phyloP scores from a whole-genome alignment of 495 filamentous ascomycete species.

The Tuber borchii region DNA sequence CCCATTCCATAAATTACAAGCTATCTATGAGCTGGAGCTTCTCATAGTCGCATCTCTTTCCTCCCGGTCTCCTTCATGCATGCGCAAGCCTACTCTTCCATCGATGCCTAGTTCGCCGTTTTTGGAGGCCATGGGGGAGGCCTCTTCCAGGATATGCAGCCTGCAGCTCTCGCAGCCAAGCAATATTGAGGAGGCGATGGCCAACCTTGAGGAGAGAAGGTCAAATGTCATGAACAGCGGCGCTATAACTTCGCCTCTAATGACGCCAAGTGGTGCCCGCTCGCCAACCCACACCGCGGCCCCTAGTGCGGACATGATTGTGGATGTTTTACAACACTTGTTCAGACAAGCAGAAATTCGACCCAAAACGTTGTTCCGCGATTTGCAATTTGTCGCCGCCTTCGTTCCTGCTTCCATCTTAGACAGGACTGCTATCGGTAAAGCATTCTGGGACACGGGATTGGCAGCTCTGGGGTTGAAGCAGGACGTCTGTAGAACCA shows the following conservation, averaged over 20 bases:
- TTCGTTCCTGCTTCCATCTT: constrained; percentile 77
- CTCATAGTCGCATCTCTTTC: constrained; percentile 71
- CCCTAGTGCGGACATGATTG: constrained; percentile 63
- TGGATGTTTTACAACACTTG: constrained; percentile 69
- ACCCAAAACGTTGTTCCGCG: constrained; percentile 86
- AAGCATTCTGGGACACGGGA: constrained; percentile 90
- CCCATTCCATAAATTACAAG: constrained; percentile 76
- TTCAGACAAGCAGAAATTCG: constrained; percentile 71
- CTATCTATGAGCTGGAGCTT: constrained; percentile 73
- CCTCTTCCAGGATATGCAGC: constrained; percentile 34
- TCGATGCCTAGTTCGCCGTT: constrained; percentile 40
- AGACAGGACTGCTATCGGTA: constrained; percentile 78
- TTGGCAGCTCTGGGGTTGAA: constrained; percentile 82
- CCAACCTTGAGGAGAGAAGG: constrained; percentile 62
- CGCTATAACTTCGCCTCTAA: constrained; percentile 38
- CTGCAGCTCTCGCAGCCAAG: constrained; percentile 42
- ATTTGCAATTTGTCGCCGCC: constrained; percentile 89
- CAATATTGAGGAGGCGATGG: constrained; percentile 59
- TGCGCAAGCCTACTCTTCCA: constrained; percentile 27
- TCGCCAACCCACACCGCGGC: constrained; percentile 47
- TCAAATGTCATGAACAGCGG: constrained; percentile 46
- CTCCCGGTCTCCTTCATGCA: constrained; percentile 42
- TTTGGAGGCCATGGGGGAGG: constrained; percentile 36
- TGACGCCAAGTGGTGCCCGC: constrained; percentile 43
- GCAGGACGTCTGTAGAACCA: constrained; percentile 77